Evolutionary conservation across 768 basidiomycete genomes (phyloP), one percentile per base, ranked within the genome.

Genomic region (Dacryopinax spathularia): DNA sequence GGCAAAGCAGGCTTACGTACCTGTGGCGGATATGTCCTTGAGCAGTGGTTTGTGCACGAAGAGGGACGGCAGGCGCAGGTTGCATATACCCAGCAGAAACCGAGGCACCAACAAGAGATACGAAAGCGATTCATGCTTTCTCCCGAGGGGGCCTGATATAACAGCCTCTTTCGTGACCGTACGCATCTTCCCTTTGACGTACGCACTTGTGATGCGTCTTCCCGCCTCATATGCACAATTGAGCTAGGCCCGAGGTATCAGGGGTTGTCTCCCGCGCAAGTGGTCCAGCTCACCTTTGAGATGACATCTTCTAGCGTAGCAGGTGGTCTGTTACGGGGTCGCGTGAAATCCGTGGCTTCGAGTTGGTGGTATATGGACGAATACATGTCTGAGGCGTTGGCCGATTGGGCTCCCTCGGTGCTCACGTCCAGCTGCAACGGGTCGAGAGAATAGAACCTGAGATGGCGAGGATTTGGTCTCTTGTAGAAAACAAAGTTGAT

Each of bases 381-480:
- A 77, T 68, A 35, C 73, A 72, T 16, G 64, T 70, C 33, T 71
- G 67, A 67, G 69, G 72, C 9, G 69, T 69, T 48, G 68, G 69
- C 56, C 63, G 71, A 34, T 25, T 44, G 60, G 65, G 68, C 62
- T 62, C 34, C 44, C 41, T 41, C 18, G 27, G 33, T 12, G 33
- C 70, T 13, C 25, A 72, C 33, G 68, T 73, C 66, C 36, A 73
- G 70, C 13, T 69, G 65, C 10, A 77, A 69, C 2, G 74, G 71
- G 60, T 79, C 75, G 22, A 87, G 71, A 0, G 82, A 73, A 68
- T 89, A 85, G 66, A 86, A 88, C n/a, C 86, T 80, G 64, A 88
- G 74, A 2, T 83, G 81, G 5, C 74, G 72, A 18, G 76, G 72
- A n/a, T 77, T 70, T 36, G 86, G 85, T 13, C 82, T 79, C 44